phyloP scores from a whole-genome alignment of 1,284 basidiomycete genomes.

The Mycosarcoma maydis region DNA sequence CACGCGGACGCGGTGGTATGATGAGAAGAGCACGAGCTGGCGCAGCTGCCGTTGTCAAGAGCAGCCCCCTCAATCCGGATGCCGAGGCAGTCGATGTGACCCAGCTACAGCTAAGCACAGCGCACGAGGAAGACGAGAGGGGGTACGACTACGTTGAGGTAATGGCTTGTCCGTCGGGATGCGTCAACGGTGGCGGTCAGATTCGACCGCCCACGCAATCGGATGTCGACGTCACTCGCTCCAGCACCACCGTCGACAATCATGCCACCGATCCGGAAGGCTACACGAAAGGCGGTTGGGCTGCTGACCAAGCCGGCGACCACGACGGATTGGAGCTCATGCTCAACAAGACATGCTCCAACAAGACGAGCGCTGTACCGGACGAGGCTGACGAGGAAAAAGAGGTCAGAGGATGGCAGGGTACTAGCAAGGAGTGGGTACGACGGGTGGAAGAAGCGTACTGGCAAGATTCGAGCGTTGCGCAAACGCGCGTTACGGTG shows the following conservation, averaged over 20 bases:
- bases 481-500: conserved; percentile 38
- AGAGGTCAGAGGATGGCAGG: conserved; percentile 60
- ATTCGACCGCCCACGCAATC: conserved; percentile 55
- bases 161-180: conserved; percentile 98
- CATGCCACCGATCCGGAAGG: conserved; percentile 28
- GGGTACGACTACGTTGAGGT: conserved; percentile 96
- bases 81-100: neutral
- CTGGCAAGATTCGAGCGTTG: conserved; percentile 57
- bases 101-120: neutral
- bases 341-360: conserved; percentile 32
- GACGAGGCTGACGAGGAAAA: conserved; percentile 69
- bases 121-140: conserved; percentile 69
- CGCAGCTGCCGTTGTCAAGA: conserved; percentile 64
- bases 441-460: conserved; percentile 60
- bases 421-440: conserved; percentile 65
- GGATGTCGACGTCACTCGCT: conserved; percentile 3
- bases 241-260: neutral
- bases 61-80: conserved; percentile 37
- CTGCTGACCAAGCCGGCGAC: conserved; percentile 9
- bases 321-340: conserved; percentile 72
- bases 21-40: conserved; percentile 71
- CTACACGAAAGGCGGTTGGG: conserved; percentile 33
- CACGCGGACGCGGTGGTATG: conserved; percentile 64
- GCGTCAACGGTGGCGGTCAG: conserved; percentile 97
- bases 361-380: conserved; percentile 67